Evolutionary conservation across 2,329 filamentous ascomycete genomes (phyloP), one percentile per base, ranked within the genome.

Genomic region (Aurifilum marmelostoma): DNA sequence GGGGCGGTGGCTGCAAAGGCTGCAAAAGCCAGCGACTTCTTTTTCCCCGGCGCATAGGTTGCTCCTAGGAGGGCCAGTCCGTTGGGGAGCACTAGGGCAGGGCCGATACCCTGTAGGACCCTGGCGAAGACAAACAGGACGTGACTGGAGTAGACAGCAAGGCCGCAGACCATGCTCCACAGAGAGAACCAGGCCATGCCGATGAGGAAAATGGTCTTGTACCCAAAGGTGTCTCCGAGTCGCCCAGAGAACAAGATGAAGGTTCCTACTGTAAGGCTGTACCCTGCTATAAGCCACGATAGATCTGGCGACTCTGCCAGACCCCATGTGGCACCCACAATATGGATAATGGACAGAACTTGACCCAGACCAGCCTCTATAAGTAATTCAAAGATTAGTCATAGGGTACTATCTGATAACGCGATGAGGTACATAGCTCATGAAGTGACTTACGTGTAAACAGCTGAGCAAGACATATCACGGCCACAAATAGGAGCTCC

Each of bases 41-140:
- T 76, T 9, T 65, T 66, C 0, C 79, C 78, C 0, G 76, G 74
- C 1, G 78, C 75, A 71, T 89, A 89, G 1, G 82, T 80, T 0
- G 79, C 77, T 2, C 87, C 86, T 11, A 89, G 75, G 16, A 89
- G 79, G 2, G 85, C 87, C 52, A 89, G 76, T 1, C 79, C 83
- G 72, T 88, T 89, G 0, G 87, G 86, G 21, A 89, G 75, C 41
- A 83, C 72, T 61, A 89, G 79, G 0, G 86, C 84, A 0, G 86
- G 84, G 0, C 87, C 87, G 54, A 86, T 82, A 2, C 84, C 83
- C 70, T 87, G 83, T 9, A 87, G 75, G 1, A 81, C 83, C n/a
- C 85, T 80, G 41, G 79, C 79, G 65, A 85, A 78, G 50, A 80
- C 79, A 72, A 86, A 85, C 66, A 79, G 74, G 56, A 77, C 68